phyloP scores from a whole-genome alignment of 2,329 filamentous ascomycete genomes.

The Botryotinia convoluta region DNA sequence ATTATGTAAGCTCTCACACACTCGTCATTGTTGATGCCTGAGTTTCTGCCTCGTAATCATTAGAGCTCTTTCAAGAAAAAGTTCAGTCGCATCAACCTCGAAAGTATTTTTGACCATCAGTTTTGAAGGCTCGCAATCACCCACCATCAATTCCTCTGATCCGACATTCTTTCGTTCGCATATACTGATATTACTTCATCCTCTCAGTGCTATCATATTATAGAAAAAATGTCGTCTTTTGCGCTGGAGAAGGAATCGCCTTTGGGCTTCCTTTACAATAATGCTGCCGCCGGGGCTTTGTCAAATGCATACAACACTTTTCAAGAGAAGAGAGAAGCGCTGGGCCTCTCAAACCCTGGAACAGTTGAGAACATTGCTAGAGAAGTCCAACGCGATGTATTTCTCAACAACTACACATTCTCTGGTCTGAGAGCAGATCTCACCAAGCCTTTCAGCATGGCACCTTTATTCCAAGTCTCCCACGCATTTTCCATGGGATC shows the following conservation, averaged over 20 bases:
- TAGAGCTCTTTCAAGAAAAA: slow-evolving; percentile 23
- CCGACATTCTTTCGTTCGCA: slow-evolving; percentile 14
- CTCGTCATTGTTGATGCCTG: slow-evolving; percentile 14
- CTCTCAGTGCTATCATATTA: slow-evolving; percentile 5
- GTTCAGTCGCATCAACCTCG: slow-evolving; percentile 22
- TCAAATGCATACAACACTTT: slow-evolving; percentile 79
- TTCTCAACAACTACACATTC: slow-evolving; percentile 96
- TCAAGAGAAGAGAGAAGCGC: slow-evolving; percentile 78
- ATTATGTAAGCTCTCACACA: slow-evolving; percentile 4
- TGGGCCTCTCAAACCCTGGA: slow-evolving; percentile 89
- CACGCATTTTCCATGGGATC: slow-evolving; percentile 93
- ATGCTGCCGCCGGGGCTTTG: slow-evolving; percentile 67
- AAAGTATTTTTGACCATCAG: slow-evolving; percentile 16
- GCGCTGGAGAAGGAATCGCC: slow-evolving; percentile 45
- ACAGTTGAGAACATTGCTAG: slow-evolving; percentile 84
- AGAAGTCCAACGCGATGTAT: slow-evolving; percentile 94
- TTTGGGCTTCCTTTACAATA: slow-evolving; percentile 68
- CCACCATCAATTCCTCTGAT: slow-evolving; percentile 15
- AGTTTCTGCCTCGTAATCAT: slow-evolving; percentile 1
- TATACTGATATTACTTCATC: background rate
- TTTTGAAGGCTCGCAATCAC: slow-evolving; percentile 8
- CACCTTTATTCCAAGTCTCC: slow-evolving; percentile 93
- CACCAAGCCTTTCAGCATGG: slow-evolving; percentile 93
- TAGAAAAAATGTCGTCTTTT: slow-evolving; percentile 33
- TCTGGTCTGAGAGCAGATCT: slow-evolving; percentile 92